A percentile compares a stretch with the other conserved stretches of the same genome.
Conservation (phyloP, 768 basidiomycete genomes). For the Aureoboletus auriporus region DNA sequence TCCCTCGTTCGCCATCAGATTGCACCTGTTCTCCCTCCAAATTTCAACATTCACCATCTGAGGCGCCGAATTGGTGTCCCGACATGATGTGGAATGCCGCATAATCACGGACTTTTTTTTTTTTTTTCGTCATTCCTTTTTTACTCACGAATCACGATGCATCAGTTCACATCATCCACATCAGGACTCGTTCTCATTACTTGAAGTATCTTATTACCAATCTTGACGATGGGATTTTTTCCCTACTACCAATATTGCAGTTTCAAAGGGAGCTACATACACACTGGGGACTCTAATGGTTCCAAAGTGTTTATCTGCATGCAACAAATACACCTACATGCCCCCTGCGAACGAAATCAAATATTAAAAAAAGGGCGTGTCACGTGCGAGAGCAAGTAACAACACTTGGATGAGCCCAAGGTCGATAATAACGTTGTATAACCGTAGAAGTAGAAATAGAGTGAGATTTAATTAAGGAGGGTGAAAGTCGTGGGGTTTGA, state of each 20-base stretch:
- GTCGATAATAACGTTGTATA: too few relatives aligned
- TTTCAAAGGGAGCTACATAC: too few relatives aligned
- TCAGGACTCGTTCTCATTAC: neutral
- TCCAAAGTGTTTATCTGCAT: too few relatives aligned
- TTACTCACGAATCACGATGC: neutral
- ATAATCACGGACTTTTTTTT: neutral
- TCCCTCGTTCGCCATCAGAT: constrained; percentile 30
- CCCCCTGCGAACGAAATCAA: too few relatives aligned
- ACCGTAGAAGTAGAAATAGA: too few relatives aligned
- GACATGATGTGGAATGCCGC: constrained; percentile 7
- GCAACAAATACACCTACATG: too few relatives aligned
- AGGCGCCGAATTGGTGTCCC: constrained; percentile 26
- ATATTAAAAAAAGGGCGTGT: too few relatives aligned
- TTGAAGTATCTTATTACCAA: constrained; percentile 7
- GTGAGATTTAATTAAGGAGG: too few relatives aligned
- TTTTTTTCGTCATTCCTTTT: neutral
- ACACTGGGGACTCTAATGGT: too few relatives aligned
- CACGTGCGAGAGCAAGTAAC: too few relatives aligned
- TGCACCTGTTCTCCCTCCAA: constrained; percentile 28
- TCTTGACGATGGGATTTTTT: constrained; percentile 8
- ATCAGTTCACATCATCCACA: neutral
- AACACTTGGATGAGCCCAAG: too few relatives aligned
- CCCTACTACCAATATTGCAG: neutral
- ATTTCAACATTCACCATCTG: constrained; percentile 30
- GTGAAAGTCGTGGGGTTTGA: too few relatives aligned